Percentiles rank a stretch among this genome's conserved stretches.
Conservation (phyloP, 768 basidiomycete species). For the Boletus rubescentipes region DNA sequence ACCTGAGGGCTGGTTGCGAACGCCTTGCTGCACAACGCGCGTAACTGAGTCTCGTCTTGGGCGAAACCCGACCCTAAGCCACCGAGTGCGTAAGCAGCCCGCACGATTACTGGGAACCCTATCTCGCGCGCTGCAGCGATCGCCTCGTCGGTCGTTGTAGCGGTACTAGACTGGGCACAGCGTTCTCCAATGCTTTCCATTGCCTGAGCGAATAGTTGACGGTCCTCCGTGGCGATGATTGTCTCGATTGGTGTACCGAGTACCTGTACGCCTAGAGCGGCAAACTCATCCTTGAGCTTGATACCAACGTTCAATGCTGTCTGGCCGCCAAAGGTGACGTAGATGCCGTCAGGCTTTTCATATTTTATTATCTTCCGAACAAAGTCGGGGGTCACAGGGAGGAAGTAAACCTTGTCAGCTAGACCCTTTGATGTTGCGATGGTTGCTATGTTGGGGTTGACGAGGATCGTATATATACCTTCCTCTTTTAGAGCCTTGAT, state of each 20-base stretch:
- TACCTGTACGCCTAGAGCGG: slow-evolving; percentile 83
- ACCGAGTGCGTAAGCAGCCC: slow-evolving; percentile 95
- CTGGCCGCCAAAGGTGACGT: slow-evolving; percentile 98
- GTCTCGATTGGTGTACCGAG: slow-evolving; percentile 97
- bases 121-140: slow-evolving; percentile 78
- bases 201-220: slow-evolving; percentile 89
- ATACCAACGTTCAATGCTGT: slow-evolving; percentile 96
- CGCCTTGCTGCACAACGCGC: slow-evolving; percentile 87
- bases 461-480: slow-evolving; percentile 97
- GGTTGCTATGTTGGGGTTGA: slow-evolving; percentile 99
- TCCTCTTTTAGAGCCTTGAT: slow-evolving; percentile 99
- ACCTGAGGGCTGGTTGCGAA: slow-evolving; percentile 98
- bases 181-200: slow-evolving; percentile 97
- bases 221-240: slow-evolving; percentile 95
- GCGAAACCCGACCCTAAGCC: slow-evolving; percentile 96
- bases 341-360: slow-evolving; percentile 98
- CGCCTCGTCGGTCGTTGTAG: slow-evolving; percentile 85
- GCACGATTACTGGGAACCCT: slow-evolving; percentile 94
- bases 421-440: slow-evolving; percentile 97
- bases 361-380: slow-evolving; percentile 98
- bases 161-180: slow-evolving; percentile 87
- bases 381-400: slow-evolving; percentile 97
- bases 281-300: slow-evolving; percentile 97
- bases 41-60: slow-evolving; percentile 87
- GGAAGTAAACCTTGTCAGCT: slow-evolving; percentile 99